These are phyloP conservation scores for Coniferiporia sulphurascens DNA, from an alignment of 1,284 basidiomycete genomes.

Conservation along the genomic window DNA sequence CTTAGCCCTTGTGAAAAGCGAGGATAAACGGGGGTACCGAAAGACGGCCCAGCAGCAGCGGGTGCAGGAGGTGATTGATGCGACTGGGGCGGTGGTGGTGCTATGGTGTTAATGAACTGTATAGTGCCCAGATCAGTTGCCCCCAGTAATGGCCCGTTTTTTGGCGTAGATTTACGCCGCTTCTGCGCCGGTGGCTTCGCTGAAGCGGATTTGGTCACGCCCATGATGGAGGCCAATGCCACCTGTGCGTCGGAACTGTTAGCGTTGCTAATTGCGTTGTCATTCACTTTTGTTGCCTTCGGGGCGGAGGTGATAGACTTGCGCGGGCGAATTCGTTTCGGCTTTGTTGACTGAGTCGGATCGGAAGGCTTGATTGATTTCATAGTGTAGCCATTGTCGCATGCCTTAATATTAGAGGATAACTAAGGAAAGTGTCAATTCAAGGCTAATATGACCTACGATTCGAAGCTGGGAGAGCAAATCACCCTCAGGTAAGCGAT, in stretches of 20 bases:
- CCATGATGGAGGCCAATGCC: conserved; percentile 35
- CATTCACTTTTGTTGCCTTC: neutral
- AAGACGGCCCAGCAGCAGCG: neutral
- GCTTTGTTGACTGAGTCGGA: conserved; percentile 26
- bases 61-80: neutral
- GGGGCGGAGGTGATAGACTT: conserved; percentile 20
- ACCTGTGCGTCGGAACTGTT: conserved; percentile 27
- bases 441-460: conserved; percentile 32
- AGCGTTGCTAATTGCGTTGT: conserved; percentile 18
- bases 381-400: conserved; percentile 44
- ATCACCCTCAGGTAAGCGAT: conserved; percentile 51
- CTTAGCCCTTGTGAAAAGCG: neutral
- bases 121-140: neutral
- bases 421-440: neutral
- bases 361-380: conserved; percentile 42
- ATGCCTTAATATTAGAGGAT: conserved; percentile 32
- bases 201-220: conserved; percentile 1
- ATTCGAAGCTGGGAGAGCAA: conserved; percentile 53
- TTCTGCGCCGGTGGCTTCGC: neutral
- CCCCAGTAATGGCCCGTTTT: neutral
- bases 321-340: conserved; percentile 26
- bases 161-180: neutral
- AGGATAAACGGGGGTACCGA: neutral
- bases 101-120: conserved; percentile 8
- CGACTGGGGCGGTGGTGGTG: neutral